Evolutionary conservation across 2,329 filamentous ascomycete genomes (phyloP), one percentile per base, ranked within the genome.

Genomic region (Helicocarpus griseus): DNA sequence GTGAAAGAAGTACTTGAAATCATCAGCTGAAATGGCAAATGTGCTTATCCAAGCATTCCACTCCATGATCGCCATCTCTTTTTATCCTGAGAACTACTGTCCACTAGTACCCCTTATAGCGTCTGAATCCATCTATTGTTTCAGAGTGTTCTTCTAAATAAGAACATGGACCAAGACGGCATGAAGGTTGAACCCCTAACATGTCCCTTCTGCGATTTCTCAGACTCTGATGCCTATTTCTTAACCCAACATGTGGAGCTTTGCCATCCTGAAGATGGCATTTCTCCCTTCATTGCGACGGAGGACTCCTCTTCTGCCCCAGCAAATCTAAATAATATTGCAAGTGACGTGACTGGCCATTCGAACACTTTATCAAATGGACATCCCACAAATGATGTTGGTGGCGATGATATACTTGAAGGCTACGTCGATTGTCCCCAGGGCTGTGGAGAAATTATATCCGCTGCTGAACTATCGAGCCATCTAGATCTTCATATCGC

Each of bases 401-500:
- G n/a, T n/a, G n/a, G n/a, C n/a, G 38, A 57, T 5, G 57, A 60
- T 4, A 47, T 57, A n/a, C 45, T 51, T 11, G 52, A 58, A 9
- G 58, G 61, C 48, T 81, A 80, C 59, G 68, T 74, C 21, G 69
- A 76, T 39, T 84, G 81, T 58, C 75, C 78, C 31, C 74, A 78
- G 14, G 76, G 73, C 21, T 87, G 83, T 60, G 78, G 77, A 29
- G 82, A 86, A 62, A 63, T 73, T n/a, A 63, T 84, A 19, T 65
- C 72, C 5, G 59, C 71, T 6, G 63, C 69, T 14, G 78, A 83
- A 58, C 67, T 85, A 33, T 73, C 78, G 14, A 74, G 71, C 41
- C 82, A 86, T 60, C 60, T 83, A 33, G 78, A 83, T 58, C 69
- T 83, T 51, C 82, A 85, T 60, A 62, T 69, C 44, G 73, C 74